Conservation (phyloP, 2,329 filamentous ascomycete species). For the Pseudogymnoascus sp. region DNA sequence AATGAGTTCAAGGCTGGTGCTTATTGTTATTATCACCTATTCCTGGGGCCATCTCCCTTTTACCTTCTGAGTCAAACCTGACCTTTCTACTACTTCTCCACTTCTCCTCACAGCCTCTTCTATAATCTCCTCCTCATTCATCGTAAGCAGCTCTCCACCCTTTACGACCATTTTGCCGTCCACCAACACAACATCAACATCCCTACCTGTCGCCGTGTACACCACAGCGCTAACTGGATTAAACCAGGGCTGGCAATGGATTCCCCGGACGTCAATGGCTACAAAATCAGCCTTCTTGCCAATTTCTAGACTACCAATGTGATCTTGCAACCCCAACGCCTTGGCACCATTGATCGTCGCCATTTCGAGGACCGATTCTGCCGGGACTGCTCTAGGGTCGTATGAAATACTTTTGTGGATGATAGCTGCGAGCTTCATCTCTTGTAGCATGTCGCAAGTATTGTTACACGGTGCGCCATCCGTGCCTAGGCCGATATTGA, state of each 20-base stretch:
- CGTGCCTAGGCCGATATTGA: slow-evolving; percentile 44
- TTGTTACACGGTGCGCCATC: slow-evolving; percentile 47
- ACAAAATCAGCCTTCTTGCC: slow-evolving; percentile 41
- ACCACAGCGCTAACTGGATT: slow-evolving; percentile 36
- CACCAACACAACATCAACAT: slow-evolving; percentile 39
- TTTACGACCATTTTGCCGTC: slow-evolving; percentile 35
- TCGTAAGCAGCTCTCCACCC: slow-evolving; percentile 30
- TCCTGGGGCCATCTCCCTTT: slow-evolving; percentile 32
- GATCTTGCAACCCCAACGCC: slow-evolving; percentile 36
- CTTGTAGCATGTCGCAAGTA: slow-evolving; percentile 42
- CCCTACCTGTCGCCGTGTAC: slow-evolving; percentile 37
- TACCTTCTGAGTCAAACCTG: slow-evolving; percentile 31
- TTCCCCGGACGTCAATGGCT: slow-evolving; percentile 26
- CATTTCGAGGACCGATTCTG: slow-evolving; percentile 41
- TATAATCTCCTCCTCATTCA: slow-evolving; percentile 36
- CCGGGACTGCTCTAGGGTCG: slow-evolving; percentile 37
- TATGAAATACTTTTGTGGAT: slow-evolving; percentile 38
- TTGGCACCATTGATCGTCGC: slow-evolving; percentile 43
- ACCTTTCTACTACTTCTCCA: slow-evolving; percentile 33
- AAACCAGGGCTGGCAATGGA: slow-evolving; percentile 16
- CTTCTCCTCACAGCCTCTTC: slow-evolving; percentile 31
- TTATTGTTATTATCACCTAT: slow-evolving; percentile 9
- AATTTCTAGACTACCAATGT: slow-evolving; percentile 34
- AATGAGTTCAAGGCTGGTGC: neutral
- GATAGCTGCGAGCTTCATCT: slow-evolving; percentile 44